phyloP scores from a whole-genome alignment of 805 yeast genomes.

The Hyphopichia homilentoma region DNA sequence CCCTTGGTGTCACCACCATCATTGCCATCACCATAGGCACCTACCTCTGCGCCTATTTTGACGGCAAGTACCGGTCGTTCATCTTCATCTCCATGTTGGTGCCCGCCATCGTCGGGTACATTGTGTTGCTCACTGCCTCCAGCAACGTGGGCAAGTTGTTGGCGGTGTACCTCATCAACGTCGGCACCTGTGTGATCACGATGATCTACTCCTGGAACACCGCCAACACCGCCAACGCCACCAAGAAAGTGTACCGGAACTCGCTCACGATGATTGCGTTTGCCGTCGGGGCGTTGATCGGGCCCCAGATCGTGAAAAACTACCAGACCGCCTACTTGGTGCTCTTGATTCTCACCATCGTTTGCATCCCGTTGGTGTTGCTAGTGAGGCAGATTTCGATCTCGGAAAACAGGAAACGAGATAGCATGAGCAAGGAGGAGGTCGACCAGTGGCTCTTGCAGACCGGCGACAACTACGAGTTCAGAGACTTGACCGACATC shows the following conservation, averaged over 20 bases:
- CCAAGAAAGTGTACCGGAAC: slow-evolving; percentile 63
- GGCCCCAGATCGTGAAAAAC: slow-evolving; percentile 67
- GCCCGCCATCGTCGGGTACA: slow-evolving; percentile 33
- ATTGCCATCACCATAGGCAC: slow-evolving; percentile 28
- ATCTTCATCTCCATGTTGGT: slow-evolving; percentile 29
- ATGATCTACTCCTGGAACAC: slow-evolving; percentile 60
- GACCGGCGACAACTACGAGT: slow-evolving; percentile 36
- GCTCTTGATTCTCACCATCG: slow-evolving; percentile 47
- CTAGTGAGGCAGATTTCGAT: slow-evolving; percentile 41
- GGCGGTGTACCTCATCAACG: slow-evolving; percentile 48
- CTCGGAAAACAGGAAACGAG: slow-evolving; percentile 51
- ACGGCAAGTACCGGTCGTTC: slow-evolving; percentile 18
- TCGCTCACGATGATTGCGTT: slow-evolving; percentile 61
- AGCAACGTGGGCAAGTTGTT: slow-evolving; percentile 44
- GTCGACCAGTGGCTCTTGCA: slow-evolving; percentile 6
- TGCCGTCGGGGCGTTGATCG: slow-evolving; percentile 62
- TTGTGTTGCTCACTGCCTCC: slow-evolving; percentile 38
- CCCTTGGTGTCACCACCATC: slow-evolving; percentile 50
- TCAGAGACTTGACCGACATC: slow-evolving; percentile 56
- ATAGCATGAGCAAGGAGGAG: slow-evolving; percentile 24
- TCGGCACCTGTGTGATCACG: slow-evolving; percentile 56
- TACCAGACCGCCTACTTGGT: slow-evolving; percentile 60
- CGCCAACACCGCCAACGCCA: slow-evolving; percentile 67
- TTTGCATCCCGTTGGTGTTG: slow-evolving; percentile 40
- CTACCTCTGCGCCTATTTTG: slow-evolving; percentile 22